These are phyloP conservation scores for Mrakia blollopis DNA, from an alignment of 768 basidiomycete genomes.

Conservation along the genomic window DNA sequence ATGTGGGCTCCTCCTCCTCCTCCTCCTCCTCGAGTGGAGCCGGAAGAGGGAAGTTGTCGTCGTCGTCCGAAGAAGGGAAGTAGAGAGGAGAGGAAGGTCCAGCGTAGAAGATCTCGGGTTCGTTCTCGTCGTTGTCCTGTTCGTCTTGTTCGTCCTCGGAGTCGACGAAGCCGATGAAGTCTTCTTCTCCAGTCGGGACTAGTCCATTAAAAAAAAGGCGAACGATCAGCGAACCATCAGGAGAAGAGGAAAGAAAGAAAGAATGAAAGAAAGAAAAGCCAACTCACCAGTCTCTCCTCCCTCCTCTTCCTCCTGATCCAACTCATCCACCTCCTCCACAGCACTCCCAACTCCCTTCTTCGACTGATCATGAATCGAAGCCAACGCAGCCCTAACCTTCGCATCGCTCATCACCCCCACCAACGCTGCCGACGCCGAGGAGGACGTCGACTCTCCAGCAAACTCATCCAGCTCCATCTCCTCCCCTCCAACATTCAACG, in stretches of 20 bases:
- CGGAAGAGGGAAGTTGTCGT: background rate
- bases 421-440: background rate
- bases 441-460: background rate
- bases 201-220: background rate
- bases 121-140: background rate
- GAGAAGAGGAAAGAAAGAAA: background rate
- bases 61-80: background rate
- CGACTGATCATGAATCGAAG: background rate
- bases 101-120: background rate
- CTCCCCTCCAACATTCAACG: background rate
- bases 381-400: background rate
- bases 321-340: background rate
- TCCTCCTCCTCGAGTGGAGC: background rate
- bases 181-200: background rate
- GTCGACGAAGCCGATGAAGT: background rate
- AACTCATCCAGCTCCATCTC: background rate
- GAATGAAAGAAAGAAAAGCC: background rate
- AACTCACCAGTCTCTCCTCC: background rate
- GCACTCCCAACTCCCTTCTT: background rate
- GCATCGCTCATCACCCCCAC: background rate
- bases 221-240: background rate
- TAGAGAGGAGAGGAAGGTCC: slow-evolving; percentile 6
- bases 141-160: no score
- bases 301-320: background rate
- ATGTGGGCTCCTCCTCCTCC: no score